Conservation (phyloP, 2,329 filamentous ascomycete species). For the Venturia oleaginea region DNA sequence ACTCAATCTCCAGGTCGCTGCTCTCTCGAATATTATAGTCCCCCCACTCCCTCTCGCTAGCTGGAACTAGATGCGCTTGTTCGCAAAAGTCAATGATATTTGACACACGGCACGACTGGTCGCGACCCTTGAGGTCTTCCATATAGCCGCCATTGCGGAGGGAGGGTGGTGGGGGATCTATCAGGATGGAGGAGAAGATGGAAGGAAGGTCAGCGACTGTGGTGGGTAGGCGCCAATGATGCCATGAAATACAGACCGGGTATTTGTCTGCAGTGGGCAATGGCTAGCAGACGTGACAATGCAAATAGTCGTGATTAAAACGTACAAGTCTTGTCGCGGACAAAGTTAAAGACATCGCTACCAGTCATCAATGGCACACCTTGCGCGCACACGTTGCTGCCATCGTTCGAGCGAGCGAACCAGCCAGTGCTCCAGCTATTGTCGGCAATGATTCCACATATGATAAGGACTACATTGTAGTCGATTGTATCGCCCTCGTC, state of each 20-base stretch:
- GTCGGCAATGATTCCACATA: slow-evolving; percentile 17
- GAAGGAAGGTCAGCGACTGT: slow-evolving; percentile 17
- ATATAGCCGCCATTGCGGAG: slow-evolving; percentile 17
- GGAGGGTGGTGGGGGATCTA: slow-evolving; percentile 16
- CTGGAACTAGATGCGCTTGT: too few relatives aligned
- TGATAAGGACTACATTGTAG: slow-evolving; percentile 17
- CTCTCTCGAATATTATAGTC: too few relatives aligned
- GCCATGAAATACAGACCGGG: slow-evolving; percentile 15
- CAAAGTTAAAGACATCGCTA: slow-evolving; percentile 16
- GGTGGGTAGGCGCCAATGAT: slow-evolving; percentile 17
- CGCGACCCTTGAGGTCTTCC: slow-evolving; percentile 15
- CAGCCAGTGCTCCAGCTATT: slow-evolving; percentile 17
- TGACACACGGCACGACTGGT: too few relatives aligned
- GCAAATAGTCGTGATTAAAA: slow-evolving; percentile 13
- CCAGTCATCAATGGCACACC: too few relatives aligned
- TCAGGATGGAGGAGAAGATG: slow-evolving; percentile 17
- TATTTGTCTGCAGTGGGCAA: slow-evolving; percentile 17
- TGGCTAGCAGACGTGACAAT: slow-evolving; percentile 14
- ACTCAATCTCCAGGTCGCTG: too few relatives aligned
- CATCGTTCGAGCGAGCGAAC: slow-evolving; percentile 17
- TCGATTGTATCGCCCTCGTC: slow-evolving; percentile 17
- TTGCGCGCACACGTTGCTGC: too few relatives aligned
- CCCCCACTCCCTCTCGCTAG: too few relatives aligned
- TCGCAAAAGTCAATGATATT: too few relatives aligned
- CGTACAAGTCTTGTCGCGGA: slow-evolving; percentile 15